Percentiles rank a stretch among this genome's conserved stretches.
phyloP scores from a whole-genome alignment of 1,284 basidiomycete species.

The Omphalotus olearius region DNA sequence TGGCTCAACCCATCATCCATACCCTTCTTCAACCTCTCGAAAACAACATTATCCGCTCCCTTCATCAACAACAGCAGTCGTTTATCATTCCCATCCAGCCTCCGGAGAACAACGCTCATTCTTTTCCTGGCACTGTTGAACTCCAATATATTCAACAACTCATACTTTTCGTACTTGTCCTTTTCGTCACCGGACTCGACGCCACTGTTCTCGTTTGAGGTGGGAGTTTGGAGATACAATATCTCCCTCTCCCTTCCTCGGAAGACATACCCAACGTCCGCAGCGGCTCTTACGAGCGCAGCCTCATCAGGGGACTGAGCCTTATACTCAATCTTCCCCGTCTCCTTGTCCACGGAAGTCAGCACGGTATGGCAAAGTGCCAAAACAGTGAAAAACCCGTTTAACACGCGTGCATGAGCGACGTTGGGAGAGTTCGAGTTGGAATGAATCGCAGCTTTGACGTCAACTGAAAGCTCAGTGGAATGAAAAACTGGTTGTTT shows the following conservation, averaged over 20 bases:
- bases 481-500: constrained; percentile 49
- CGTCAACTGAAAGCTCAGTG: constrained; percentile 31
- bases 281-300: constrained; percentile 94
- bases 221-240: constrained; percentile 81
- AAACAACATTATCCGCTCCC: constrained; percentile 94
- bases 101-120: constrained; percentile 89
- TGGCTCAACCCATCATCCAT: constrained; percentile 67
- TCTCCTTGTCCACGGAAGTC: constrained; percentile 63
- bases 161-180: constrained; percentile 67
- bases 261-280: constrained; percentile 94
- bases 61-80: constrained; percentile 78
- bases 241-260: constrained; percentile 82
- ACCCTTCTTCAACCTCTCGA: constrained; percentile 76
- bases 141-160: constrained; percentile 92
- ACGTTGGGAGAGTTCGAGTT: constrained; percentile 42
- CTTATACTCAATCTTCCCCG: constrained; percentile 86
- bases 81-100: constrained; percentile 61
- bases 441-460: constrained; percentile 26
- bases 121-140: constrained; percentile 94
- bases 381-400: constrained; percentile 90
- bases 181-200: constrained; percentile 1
- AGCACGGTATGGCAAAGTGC: constrained; percentile 96
- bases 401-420: constrained; percentile 67
- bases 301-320: constrained; percentile 97
- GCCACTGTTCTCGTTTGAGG: constrained; percentile 41